Percentiles rank a stretch among this genome's conserved stretches.
phyloP scores from a whole-genome alignment of 495 filamentous ascomycete genomes.

The Tuber aestivum region DNA sequence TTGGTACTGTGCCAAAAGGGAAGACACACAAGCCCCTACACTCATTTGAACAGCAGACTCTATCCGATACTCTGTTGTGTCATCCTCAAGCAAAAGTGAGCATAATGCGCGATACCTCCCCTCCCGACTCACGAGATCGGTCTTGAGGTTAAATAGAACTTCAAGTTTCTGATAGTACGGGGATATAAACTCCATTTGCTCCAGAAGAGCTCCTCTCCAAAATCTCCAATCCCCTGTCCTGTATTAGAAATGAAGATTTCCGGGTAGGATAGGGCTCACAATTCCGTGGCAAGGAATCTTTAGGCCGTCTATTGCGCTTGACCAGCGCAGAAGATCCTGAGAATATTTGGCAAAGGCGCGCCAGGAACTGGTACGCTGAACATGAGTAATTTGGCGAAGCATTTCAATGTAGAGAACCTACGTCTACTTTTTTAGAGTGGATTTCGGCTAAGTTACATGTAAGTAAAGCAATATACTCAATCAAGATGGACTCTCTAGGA shows the following conservation, averaged over 20 bases:
- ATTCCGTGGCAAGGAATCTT: not conserved
- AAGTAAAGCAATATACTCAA: not conserved
- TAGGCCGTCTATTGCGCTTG: not conserved
- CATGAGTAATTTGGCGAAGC: not conserved
- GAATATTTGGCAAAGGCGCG: not conserved
- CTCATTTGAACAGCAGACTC: not conserved
- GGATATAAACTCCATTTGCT: constrained; percentile 23
- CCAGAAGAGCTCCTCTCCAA: constrained; percentile 17
- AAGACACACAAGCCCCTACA: not conserved
- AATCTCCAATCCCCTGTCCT: constrained; percentile 11
- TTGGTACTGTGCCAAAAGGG: constrained; percentile 15
- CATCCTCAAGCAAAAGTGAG: not conserved
- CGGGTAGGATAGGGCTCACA: not conserved
- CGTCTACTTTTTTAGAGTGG: not conserved
- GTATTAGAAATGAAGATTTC: not conserved
- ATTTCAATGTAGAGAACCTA: not conserved
- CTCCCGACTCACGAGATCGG: not conserved
- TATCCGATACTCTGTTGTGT: not conserved
- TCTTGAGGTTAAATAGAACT: not conserved
- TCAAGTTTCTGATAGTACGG: constrained; percentile 14
- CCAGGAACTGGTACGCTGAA: not conserved
- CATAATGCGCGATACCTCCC: not conserved
- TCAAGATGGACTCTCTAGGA: not conserved
- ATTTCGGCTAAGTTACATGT: not conserved
- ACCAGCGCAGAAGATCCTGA: not conserved